phyloP scores from a whole-genome alignment of 148 eudicot genomes.

The Dysphania ambrosioides region DNA sequence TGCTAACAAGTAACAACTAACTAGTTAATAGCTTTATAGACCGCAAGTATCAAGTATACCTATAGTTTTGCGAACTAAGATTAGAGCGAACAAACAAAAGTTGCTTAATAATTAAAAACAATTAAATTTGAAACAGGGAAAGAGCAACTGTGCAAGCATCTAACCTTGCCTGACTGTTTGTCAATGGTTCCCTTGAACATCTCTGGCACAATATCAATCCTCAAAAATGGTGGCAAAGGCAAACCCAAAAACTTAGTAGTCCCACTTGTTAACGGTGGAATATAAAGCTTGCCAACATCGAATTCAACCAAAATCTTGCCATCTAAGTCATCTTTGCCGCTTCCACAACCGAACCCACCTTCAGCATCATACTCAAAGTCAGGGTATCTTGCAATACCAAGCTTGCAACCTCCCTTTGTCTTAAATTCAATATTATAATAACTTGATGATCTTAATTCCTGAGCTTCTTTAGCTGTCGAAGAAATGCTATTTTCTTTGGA shows the following conservation, averaged over 20 bases:
- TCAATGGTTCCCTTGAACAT: slow-evolving; percentile 55
- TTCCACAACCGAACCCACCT: slow-evolving; percentile 73
- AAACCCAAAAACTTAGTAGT: slow-evolving; percentile 84
- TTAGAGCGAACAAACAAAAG: too few species aligned
- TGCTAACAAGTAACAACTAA: neutral
- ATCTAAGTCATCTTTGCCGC: slow-evolving; percentile 21
- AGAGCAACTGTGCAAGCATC: neutral
- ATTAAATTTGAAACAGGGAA: neutral
- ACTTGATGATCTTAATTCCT: slow-evolving; percentile 24
- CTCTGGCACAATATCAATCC: slow-evolving; percentile 76
- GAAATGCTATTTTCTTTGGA: slow-evolving; percentile 23
- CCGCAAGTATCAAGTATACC: too few species aligned
- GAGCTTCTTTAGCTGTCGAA: slow-evolving; percentile 20
- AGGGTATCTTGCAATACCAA: slow-evolving; percentile 79
- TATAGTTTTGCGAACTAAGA: neutral
- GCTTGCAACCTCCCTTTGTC: slow-evolving; percentile 68
- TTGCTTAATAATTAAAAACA: too few species aligned
- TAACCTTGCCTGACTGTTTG: slow-evolving; percentile 69
- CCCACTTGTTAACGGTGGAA: slow-evolving; percentile 67
- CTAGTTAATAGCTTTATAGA: neutral
- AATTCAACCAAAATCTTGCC: slow-evolving; percentile 46
- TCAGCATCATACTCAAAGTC: slow-evolving; percentile 68
- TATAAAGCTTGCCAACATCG: slow-evolving; percentile 51
- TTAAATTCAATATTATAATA: slow-evolving; percentile 38
- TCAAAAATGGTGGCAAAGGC: slow-evolving; percentile 81